Conservation (phyloP, 2,329 filamentous ascomycete genomes). For the Aspergillus sp. region DNA sequence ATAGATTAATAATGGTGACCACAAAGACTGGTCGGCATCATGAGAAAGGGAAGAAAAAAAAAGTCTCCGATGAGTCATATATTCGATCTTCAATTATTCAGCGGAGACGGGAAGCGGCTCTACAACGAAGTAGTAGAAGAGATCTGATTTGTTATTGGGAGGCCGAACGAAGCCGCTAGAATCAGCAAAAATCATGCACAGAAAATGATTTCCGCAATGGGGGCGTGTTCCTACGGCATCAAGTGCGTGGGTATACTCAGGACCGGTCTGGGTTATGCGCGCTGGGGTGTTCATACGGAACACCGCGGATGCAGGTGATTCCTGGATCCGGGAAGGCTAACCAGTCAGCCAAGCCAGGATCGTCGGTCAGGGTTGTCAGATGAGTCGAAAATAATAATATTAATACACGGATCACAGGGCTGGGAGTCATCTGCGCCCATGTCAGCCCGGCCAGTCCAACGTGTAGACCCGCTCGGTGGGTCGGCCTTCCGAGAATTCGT, state of each 20-base stretch:
- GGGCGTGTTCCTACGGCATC: background rate
- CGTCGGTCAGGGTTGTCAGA: constrained; percentile 19
- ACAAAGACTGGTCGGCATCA: background rate
- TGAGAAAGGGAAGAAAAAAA: background rate
- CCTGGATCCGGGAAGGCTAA: constrained; percentile 5
- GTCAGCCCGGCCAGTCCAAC: constrained; percentile 5
- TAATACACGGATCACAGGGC: constrained; percentile 1
- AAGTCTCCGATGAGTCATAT: background rate
- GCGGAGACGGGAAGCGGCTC: no score
- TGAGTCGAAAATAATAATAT: constrained; percentile 5
- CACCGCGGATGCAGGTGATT: constrained; percentile 14
- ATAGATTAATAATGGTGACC: background rate
- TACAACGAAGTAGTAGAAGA: background rate
- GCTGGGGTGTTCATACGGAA: constrained; percentile 13
- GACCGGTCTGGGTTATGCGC: background rate
- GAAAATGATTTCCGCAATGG: background rate
- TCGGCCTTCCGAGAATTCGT: constrained; percentile 8
- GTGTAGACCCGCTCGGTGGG: constrained; percentile 10
- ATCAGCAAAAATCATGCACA: background rate
- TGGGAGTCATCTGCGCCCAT: background rate
- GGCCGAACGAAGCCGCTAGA: background rate
- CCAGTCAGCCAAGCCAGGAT: constrained; percentile 14
- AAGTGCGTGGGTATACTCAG: background rate
- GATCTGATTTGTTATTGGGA: background rate
- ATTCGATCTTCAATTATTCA: background rate